Evolutionary conservation across 2,329 filamentous ascomycete species (phyloP).

Genomic region (Ploettnerulaceae sp.): DNA sequence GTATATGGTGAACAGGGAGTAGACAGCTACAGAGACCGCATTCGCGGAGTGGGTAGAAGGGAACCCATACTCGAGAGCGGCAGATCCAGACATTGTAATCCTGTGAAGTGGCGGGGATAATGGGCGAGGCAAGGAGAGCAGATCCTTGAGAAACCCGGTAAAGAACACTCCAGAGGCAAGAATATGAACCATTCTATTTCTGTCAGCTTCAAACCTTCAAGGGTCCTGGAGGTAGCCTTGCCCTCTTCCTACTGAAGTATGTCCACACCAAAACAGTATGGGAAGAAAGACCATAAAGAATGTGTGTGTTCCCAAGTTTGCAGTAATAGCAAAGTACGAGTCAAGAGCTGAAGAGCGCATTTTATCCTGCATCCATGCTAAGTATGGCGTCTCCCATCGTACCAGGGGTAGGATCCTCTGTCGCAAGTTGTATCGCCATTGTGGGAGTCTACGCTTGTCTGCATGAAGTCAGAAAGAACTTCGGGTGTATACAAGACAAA

Average conservation of each 20-base stretch:
- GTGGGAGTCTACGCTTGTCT: slow-evolving; percentile 80
- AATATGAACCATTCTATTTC: slow-evolving; percentile 61
- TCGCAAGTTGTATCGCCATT: slow-evolving; percentile 84
- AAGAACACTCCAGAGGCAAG: slow-evolving; percentile 76
- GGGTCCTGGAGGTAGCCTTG: slow-evolving; percentile 42
- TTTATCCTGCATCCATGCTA: slow-evolving; percentile 78
- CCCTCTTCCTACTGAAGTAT: slow-evolving; percentile 80
- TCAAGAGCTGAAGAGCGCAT: slow-evolving; percentile 81
- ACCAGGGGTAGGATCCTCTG: slow-evolving; percentile 79
- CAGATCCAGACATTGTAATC: slow-evolving; percentile 96
- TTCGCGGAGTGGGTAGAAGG: slow-evolving; percentile 97
- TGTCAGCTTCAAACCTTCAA: slow-evolving; percentile 28
- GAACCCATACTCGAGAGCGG: slow-evolving; percentile 93
- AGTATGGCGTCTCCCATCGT: slow-evolving; percentile 90
- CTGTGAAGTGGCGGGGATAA: slow-evolving; percentile 86
- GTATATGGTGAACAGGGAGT: slow-evolving; percentile 67
- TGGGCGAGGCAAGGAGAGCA: slow-evolving; percentile 86
- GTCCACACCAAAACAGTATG: slow-evolving; percentile 94
- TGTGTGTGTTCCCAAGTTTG: slow-evolving; percentile 94
- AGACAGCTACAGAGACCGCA: slow-evolving; percentile 88
- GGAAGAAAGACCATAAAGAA: slow-evolving; percentile 97
- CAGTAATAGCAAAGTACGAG: slow-evolving; percentile 93
- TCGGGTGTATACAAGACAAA: not conserved
- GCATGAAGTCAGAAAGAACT: slow-evolving; percentile 6
- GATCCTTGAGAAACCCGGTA: slow-evolving; percentile 90